phyloP scores from a whole-genome alignment of 2,329 filamentous ascomycete genomes.

The Orbilia oligospora region DNA sequence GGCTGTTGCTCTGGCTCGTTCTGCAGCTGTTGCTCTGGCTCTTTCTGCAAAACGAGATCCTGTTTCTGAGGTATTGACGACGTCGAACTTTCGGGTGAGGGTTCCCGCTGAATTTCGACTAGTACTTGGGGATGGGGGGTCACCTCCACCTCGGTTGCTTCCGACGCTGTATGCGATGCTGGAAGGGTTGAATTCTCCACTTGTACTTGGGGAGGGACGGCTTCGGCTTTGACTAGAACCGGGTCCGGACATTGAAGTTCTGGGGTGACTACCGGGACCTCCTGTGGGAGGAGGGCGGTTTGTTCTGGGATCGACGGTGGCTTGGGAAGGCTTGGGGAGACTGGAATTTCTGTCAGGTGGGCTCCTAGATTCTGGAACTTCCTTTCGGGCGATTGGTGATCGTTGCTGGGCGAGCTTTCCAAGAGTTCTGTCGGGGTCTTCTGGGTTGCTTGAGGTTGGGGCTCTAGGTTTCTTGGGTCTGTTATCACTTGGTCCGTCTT shows the following conservation, averaged over 20 bases:
- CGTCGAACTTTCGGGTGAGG: conserved; percentile 19
- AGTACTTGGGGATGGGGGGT: conserved; percentile 32
- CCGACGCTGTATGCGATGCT: conserved; percentile 36
- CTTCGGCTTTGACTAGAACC: background rate
- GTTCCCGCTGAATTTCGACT: conserved; percentile 21
- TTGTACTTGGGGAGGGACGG: conserved; percentile 1
- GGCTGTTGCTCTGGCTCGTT: conserved; percentile 22
- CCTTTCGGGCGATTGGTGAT: conserved; percentile 39
- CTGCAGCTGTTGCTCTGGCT: conserved; percentile 24
- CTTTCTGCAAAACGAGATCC: conserved; percentile 24
- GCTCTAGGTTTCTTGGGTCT: conserved; percentile 28
- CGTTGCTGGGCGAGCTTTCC: conserved; percentile 42
- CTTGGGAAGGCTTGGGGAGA: conserved; percentile 32
- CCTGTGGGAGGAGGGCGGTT: conserved; percentile 11
- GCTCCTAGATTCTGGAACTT: conserved; percentile 47
- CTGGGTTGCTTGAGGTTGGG: conserved; percentile 43
- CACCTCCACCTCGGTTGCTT: conserved; percentile 1
- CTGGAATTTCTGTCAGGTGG: conserved; percentile 54
- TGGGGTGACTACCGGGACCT: conserved; percentile 7
- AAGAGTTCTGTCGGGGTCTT: conserved; percentile 31
- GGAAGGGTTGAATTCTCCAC: conserved; percentile 6
- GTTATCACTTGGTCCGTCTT: conserved; percentile 28
- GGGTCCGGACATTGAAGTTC: conserved; percentile 18
- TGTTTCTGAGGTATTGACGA: conserved; percentile 33
- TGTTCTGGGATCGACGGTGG: conserved; percentile 21